Percentiles rank a stretch among this genome's conserved stretches.
Evolutionary conservation across 305 asterid species (phyloP).

Genomic region (Fraxinus angustifolia): DNA sequence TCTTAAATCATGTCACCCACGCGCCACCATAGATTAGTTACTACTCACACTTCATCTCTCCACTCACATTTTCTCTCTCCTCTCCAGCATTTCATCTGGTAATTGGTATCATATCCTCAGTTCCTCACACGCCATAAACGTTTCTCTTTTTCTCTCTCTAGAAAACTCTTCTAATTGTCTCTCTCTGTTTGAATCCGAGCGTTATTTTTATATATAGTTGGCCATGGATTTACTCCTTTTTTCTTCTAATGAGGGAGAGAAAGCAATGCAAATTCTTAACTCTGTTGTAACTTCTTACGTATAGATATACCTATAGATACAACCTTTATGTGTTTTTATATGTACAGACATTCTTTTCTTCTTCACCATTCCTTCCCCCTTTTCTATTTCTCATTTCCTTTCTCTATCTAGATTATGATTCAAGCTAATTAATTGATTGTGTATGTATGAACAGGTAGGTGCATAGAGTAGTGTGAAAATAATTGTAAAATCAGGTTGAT

Average conservation of each 20-base stretch:
- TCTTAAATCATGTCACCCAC: neutral
- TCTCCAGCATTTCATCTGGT: neutral
- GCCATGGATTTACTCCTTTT: conserved; percentile 23
- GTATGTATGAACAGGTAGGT: conserved; percentile 11
- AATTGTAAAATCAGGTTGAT: conserved; percentile 1
- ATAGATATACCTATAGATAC: conserved; percentile 23
- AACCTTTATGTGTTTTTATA: conserved; percentile 15
- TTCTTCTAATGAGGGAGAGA: conserved; percentile 20
- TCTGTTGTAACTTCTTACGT: conserved; percentile 21
- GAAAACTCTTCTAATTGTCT: conserved; percentile 21
- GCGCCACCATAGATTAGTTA: neutral
- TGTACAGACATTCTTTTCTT: conserved; percentile 43
- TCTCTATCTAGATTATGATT: neutral
- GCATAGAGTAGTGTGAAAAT: neutral
- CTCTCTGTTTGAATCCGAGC: conserved; percentile 9
- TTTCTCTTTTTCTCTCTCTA: conserved; percentile 12
- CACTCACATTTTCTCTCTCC: neutral
- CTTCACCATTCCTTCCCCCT: conserved; percentile 33
- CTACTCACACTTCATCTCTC: neutral
- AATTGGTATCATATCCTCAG: conserved; percentile 7
- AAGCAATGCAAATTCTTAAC: conserved; percentile 27
- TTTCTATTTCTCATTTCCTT: neutral
- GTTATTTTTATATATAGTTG: conserved; percentile 15
- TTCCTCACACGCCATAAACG: conserved; percentile 4
- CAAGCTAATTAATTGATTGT: neutral